phyloP scores from a whole-genome alignment of 1,284 basidiomycete species.

The Papiliotrema fonsecae region DNA sequence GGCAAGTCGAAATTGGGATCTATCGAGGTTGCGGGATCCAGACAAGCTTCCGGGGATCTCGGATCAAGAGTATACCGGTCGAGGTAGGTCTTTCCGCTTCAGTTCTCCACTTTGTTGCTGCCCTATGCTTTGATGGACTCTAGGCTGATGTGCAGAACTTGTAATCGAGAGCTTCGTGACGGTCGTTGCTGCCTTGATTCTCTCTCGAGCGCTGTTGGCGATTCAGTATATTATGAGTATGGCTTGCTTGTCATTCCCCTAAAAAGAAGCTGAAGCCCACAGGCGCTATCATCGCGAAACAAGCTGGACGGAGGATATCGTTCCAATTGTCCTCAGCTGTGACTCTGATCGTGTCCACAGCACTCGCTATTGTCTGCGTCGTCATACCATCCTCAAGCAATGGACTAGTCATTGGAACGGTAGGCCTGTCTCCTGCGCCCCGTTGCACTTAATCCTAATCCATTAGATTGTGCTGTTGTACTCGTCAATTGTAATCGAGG shows the following conservation, averaged over 20 bases:
- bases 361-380: not conserved
- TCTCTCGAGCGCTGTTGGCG: constrained; percentile 14
- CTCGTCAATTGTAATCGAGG: constrained; percentile 17
- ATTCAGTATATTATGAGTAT: constrained; percentile 24
- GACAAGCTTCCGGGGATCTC: not conserved
- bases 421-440: not conserved
- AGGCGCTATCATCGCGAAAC: not conserved
- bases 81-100: not conserved
- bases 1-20: constrained; percentile 28
- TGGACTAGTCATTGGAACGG: not conserved
- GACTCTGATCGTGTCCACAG: not conserved
- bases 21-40: constrained; percentile 11
- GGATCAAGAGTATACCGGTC: not conserved
- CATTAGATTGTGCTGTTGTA: constrained; percentile 27
- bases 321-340: not conserved
- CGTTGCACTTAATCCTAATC: not conserved
- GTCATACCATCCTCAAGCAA: not conserved
- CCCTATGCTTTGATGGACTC: not conserved
- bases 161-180: constrained; percentile 20
- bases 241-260: not conserved
- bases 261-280: not conserved
- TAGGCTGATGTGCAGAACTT: constrained; percentile 4
- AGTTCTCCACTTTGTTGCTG: not conserved
- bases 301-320: not conserved
- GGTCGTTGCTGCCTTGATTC: constrained; percentile 17